Conservation (phyloP, 805 yeast genomes). For the Yarrowia sp. region DNA sequence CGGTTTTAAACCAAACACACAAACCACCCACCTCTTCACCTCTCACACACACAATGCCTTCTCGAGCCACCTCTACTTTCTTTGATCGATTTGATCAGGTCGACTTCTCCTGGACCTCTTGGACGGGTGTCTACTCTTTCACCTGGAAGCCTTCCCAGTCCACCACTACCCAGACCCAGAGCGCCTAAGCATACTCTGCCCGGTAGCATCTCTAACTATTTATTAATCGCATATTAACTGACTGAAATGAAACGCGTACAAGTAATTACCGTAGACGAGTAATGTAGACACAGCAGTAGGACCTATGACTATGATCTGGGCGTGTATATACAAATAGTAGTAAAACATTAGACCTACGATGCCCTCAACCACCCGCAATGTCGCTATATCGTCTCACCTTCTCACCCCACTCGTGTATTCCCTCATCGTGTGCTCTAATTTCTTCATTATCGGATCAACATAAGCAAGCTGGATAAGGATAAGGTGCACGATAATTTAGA, state of each 20-base stretch:
- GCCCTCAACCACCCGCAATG: too few relatives aligned
- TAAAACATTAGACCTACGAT: too few relatives aligned
- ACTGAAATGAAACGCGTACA: too few relatives aligned
- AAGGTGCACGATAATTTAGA: slow-evolving; percentile 4
- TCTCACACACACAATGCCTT: slow-evolving; percentile 18
- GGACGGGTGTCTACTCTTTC: slow-evolving; percentile 29
- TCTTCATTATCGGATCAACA: slow-evolving; percentile 22
- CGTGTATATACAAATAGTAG: too few relatives aligned
- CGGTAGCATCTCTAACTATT: background rate
- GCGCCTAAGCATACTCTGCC: slow-evolving; percentile 2
- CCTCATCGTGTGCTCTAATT: background rate
- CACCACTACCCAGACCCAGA: slow-evolving; percentile 15
- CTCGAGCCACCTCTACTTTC: slow-evolving; percentile 36
- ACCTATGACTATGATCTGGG: too few relatives aligned
- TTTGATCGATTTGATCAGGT: slow-evolving; percentile 36
- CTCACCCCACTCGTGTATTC: too few relatives aligned
- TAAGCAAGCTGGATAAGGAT: slow-evolving; percentile 30
- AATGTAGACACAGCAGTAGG: too few relatives aligned
- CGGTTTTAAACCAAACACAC: background rate
- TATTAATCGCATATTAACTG: too few relatives aligned
- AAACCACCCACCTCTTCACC: background rate
- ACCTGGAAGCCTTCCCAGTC: slow-evolving; percentile 29
- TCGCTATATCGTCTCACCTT: too few relatives aligned
- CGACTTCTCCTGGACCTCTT: slow-evolving; percentile 35
- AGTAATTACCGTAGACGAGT: too few relatives aligned